Base-by-base conservation (phyloP, 495 filamentous ascomycete species). In the Hypoxylon lienhwacheense region DNA sequence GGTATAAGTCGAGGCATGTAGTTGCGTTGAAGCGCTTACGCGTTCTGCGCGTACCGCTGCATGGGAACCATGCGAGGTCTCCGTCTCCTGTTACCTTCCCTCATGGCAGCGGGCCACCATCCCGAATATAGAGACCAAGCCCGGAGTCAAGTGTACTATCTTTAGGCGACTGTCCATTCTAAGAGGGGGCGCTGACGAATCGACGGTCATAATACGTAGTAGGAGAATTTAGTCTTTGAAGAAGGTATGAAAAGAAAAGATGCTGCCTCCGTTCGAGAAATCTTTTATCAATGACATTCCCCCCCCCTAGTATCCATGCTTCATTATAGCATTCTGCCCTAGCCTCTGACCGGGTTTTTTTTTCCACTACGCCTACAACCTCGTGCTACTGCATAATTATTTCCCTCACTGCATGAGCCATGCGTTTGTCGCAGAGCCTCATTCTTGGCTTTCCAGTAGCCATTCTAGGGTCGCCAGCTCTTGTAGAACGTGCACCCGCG, bases 141-240 rank as follows among this genome's bases (percentile, higher is more conserved):
- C 57, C 51, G 37, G 39, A 21, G 16, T 7, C 17, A 25, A 19
- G 20, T 25, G 45, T 26, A 21, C 16, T 49, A 20, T 49, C 22
- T 51, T 41, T 45, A 20, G 26, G 36, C 39, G 40, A 17, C 0
- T 26, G 12, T 35, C 8, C 8, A 26, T 39, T 45, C 10, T 3
- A 12, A 8, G 16, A 17, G 16, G 43, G 37, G 4, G 32, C 43
- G 52, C 28, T 61, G 58, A 61, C 58, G 58, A 61, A 53, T 43
- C 47, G 32, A 43, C 47, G 19, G 11, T 15, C 40, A n/a, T n/a
- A n/a, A n/a, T n/a, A n/a, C n/a, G n/a, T n/a, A n/a, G n/a, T n/a
- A 24, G 22, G 41, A 19, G 37, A 21, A 26, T 15, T 22, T 14
- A 37, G 10, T 10, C 8, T 7, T 47, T 14, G 39, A 46, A 33